Percentiles rank a stretch among this genome's conserved stretches.
Conservation (phyloP, 768 basidiomycete genomes). For the Suillus plorans region DNA sequence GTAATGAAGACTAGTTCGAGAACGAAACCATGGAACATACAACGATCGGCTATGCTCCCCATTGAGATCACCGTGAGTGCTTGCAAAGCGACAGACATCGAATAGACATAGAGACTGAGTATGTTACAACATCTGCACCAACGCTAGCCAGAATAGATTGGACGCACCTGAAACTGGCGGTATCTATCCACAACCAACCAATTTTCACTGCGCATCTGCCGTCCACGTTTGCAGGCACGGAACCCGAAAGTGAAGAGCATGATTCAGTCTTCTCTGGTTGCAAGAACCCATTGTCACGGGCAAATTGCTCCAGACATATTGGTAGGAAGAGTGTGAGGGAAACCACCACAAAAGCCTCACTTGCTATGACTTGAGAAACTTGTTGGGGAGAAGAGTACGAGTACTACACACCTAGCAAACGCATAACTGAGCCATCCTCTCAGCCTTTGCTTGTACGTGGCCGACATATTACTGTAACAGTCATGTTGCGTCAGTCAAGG, state of each 20-base stretch:
- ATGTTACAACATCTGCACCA: slow-evolving; percentile 1
- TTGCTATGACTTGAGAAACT: slow-evolving; percentile 23
- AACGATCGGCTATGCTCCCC: slow-evolving; percentile 87
- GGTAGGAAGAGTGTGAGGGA: slow-evolving; percentile 81
- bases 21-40: slow-evolving; percentile 43
- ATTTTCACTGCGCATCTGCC: slow-evolving; percentile 77
- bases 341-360: slow-evolving; percentile 81
- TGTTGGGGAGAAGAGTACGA: background rate
- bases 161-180: slow-evolving; percentile 82
- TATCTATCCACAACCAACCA: slow-evolving; percentile 86
- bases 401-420: slow-evolving; percentile 63
- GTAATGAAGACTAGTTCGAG: slow-evolving; percentile 2
- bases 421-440: slow-evolving; percentile 84
- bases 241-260: slow-evolving; percentile 39
- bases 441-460: slow-evolving; percentile 34
- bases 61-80: slow-evolving; percentile 95
- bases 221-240: slow-evolving; percentile 29
- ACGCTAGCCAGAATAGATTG: background rate
- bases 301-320: slow-evolving; percentile 85
- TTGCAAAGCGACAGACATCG: slow-evolving; percentile 84
- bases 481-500: background rate
- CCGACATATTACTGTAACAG: background rate
- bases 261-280: slow-evolving; percentile 64
- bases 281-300: slow-evolving; percentile 82
- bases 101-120: slow-evolving; percentile 81